These are phyloP conservation scores for Auricularia heimuer DNA, from an alignment of 768 basidiomycete species.

Conservation along the genomic window DNA sequence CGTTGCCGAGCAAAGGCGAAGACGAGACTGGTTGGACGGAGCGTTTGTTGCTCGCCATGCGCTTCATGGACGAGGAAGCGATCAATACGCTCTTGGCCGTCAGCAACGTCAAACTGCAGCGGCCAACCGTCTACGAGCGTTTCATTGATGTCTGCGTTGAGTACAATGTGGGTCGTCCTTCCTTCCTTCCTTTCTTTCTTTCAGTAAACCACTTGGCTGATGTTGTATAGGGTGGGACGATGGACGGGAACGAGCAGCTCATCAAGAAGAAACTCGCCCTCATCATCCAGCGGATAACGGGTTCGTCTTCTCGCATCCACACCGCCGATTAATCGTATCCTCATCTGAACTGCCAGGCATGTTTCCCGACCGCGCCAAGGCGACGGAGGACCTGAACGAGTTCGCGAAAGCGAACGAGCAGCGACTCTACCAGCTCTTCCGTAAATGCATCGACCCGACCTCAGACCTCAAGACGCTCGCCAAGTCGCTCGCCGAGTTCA, in stretches of 20 bases:
- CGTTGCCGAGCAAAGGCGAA: slow-evolving; percentile 49
- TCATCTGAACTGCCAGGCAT: slow-evolving; percentile 23
- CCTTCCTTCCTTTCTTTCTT: neutral
- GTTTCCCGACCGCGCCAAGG: slow-evolving; percentile 65
- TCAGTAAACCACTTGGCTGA: neutral
- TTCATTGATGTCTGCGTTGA: slow-evolving; percentile 66
- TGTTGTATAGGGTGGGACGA: slow-evolving; percentile 68
- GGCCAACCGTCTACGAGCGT: slow-evolving; percentile 59
- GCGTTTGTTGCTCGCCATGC: slow-evolving; percentile 62
- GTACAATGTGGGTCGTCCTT: slow-evolving; percentile 61
- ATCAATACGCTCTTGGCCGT: slow-evolving; percentile 49
- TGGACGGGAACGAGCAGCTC: slow-evolving; percentile 70
- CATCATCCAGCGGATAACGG: slow-evolving; percentile 47
- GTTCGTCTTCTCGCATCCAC: slow-evolving; percentile 30
- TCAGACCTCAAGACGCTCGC: slow-evolving; percentile 71
- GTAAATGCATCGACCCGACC: slow-evolving; percentile 73
- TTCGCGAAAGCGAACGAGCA: slow-evolving; percentile 86
- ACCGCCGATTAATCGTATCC: neutral
- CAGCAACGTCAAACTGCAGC: slow-evolving; percentile 55
- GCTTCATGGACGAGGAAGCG: slow-evolving; percentile 48
- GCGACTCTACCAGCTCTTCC: slow-evolving; percentile 75
- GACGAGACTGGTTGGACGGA: slow-evolving; percentile 86
- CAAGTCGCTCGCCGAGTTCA: slow-evolving; percentile 57
- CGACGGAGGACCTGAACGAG: slow-evolving; percentile 60
- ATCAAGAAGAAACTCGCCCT: slow-evolving; percentile 45